A percentile compares a stretch with the other conserved stretches of the same genome.
phyloP scores from a whole-genome alignment of 345 rosid genomes.

The Balakata baccata region DNA sequence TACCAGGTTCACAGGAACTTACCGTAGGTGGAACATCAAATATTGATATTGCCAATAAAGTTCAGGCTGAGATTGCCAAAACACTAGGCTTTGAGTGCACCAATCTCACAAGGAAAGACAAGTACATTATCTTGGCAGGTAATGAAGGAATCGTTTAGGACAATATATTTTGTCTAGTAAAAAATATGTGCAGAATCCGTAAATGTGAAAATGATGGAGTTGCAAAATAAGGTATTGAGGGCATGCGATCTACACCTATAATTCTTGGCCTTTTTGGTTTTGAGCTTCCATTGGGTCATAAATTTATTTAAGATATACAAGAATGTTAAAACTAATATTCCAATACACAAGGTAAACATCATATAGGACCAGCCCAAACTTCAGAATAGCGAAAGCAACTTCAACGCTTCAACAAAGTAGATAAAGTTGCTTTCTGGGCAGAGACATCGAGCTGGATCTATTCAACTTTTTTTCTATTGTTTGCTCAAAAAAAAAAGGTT shows the following conservation, averaged over 20 bases:
- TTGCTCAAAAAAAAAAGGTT: not conserved
- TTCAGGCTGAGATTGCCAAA: slow-evolving; percentile 51
- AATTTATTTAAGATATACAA: not conserved
- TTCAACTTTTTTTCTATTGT: not conserved
- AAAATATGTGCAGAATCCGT: not conserved
- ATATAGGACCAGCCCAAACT: not conserved
- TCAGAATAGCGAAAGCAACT: slow-evolving; percentile 6
- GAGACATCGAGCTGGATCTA: not conserved
- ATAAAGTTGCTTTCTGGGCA: not conserved
- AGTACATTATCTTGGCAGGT: slow-evolving; percentile 62
- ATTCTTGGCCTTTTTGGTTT: not conserved
- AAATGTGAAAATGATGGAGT: not conserved
- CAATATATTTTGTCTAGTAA: not conserved
- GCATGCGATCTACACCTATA: not conserved
- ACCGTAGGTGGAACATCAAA: slow-evolving; percentile 28
- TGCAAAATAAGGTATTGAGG: not conserved
- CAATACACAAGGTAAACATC: not conserved
- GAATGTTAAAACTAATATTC: not conserved
- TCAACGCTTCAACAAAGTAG: not conserved
- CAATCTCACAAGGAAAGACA: slow-evolving; percentile 31
- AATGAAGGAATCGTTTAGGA: slow-evolving; percentile 46
- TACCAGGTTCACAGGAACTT: slow-evolving; percentile 32
- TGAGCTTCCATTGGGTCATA: not conserved
- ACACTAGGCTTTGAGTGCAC: slow-evolving; percentile 65
- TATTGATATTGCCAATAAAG: slow-evolving; percentile 61